Evolutionary conservation across 148 eudicot species (phyloP).

Genomic region (Amaranthus cruentus): DNA sequence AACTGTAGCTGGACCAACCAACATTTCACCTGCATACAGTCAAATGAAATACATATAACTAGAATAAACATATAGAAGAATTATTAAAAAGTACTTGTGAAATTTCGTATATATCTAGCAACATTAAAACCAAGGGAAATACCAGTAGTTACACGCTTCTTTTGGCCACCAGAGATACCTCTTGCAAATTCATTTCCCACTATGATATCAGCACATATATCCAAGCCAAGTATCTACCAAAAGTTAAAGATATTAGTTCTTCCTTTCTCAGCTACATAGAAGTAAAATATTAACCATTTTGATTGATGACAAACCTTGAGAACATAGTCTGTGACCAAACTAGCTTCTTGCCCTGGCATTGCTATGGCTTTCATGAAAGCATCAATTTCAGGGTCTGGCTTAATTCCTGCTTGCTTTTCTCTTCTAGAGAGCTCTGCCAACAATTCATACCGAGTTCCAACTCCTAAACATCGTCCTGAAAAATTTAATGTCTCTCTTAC

Average conservation of each 20-base stretch:
- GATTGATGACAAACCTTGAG: slow-evolving; percentile 47
- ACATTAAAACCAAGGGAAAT: slow-evolving; percentile 4
- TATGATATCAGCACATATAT: slow-evolving; percentile 63
- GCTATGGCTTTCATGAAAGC: slow-evolving; percentile 75
- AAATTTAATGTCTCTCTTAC: slow-evolving; percentile 82
- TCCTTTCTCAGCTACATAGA: neutral
- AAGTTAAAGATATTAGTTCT: slow-evolving; percentile 3
- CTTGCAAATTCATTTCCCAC: slow-evolving; percentile 84
- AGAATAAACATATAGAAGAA: neutral
- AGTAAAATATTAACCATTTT: neutral
- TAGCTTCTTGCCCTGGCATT: slow-evolving; percentile 52
- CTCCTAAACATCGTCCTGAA: slow-evolving; percentile 73
- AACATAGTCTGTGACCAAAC: slow-evolving; percentile 64
- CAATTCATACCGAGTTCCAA: slow-evolving; percentile 58
- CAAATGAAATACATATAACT: neutral
- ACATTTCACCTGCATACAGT: slow-evolving; percentile 63
- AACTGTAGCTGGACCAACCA: slow-evolving; percentile 73
- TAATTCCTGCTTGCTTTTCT: slow-evolving; percentile 61
- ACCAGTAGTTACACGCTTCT: slow-evolving; percentile 90
- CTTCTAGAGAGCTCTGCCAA: slow-evolving; percentile 46
- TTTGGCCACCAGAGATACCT: slow-evolving; percentile 91
- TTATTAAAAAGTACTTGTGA: neutral
- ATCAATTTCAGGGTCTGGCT: slow-evolving; percentile 72
- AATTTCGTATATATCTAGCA: neutral
- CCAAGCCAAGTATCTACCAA: slow-evolving; percentile 50